phyloP scores from a whole-genome alignment of 2,329 filamentous ascomycete species.

The Aspergillus glaucus region DNA sequence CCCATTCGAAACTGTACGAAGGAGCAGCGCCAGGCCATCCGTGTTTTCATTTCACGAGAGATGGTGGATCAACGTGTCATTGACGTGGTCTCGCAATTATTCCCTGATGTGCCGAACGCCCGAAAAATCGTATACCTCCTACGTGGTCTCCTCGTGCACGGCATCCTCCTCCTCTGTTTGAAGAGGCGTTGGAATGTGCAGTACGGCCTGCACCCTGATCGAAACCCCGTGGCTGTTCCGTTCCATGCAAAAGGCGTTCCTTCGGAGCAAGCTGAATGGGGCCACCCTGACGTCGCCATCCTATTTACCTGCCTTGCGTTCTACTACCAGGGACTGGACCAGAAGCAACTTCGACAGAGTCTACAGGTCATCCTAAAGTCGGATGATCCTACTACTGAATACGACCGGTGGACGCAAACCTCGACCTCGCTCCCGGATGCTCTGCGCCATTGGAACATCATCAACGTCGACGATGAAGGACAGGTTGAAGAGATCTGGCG shows the following conservation, averaged over 20 bases:
- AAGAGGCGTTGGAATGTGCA: slow-evolving; percentile 63
- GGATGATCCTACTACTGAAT: slow-evolving; percentile 51
- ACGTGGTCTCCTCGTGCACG: slow-evolving; percentile 56
- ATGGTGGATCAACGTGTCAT: slow-evolving; percentile 12
- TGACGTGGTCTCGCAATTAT: slow-evolving; percentile 18
- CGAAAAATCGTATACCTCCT: slow-evolving; percentile 48
- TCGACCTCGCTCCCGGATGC: slow-evolving; percentile 39
- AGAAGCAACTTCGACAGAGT: slow-evolving; percentile 44
- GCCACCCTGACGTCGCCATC: slow-evolving; percentile 62
- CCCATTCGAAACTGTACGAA: slow-evolving; percentile 13
- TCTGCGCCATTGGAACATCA: slow-evolving; percentile 48
- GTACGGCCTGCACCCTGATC: slow-evolving; percentile 52
- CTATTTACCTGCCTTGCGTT: slow-evolving; percentile 60
- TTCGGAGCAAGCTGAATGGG: slow-evolving; percentile 57
- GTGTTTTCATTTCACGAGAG: slow-evolving; percentile 26
- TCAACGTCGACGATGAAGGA: slow-evolving; percentile 54
- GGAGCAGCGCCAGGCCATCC: slow-evolving; percentile 19
- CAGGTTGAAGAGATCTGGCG: slow-evolving; percentile 49
- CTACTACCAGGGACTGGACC: slow-evolving; percentile 56
- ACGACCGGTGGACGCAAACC: slow-evolving; percentile 45
- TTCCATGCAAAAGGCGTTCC: slow-evolving; percentile 62
- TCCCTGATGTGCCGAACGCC: slow-evolving; percentile 24
- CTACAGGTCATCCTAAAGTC: slow-evolving; percentile 49
- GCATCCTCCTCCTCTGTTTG: slow-evolving; percentile 54
- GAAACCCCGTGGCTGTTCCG: slow-evolving; percentile 53